phyloP scores from a whole-genome alignment of 345 rosid genomes.

The Citrus unshiu region DNA sequence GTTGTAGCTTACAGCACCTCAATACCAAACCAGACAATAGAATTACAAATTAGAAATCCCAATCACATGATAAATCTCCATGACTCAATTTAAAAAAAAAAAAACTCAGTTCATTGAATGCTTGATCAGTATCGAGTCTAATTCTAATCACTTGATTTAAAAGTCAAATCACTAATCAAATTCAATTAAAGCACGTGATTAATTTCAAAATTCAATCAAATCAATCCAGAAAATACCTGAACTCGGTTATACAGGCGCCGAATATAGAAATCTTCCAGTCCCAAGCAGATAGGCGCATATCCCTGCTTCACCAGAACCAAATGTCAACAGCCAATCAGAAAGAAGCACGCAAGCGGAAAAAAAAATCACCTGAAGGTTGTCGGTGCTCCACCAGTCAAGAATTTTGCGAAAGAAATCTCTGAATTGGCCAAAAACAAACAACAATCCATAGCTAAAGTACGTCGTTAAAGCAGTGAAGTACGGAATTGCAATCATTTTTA shows the following conservation, averaged over 20 bases:
- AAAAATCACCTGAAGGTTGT: slow-evolving; percentile 49
- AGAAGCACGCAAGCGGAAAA: too few species aligned
- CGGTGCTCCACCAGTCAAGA: slow-evolving; percentile 54
- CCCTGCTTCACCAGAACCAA: slow-evolving; percentile 39
- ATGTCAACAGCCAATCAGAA: neutral
- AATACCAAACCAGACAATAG: too few species aligned
- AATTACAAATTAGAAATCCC: neutral
- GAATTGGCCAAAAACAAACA: slow-evolving; percentile 74
- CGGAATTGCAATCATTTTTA: slow-evolving; percentile 63
- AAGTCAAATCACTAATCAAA: neutral
- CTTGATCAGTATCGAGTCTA: neutral
- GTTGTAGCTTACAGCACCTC: too few species aligned
- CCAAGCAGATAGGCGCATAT: slow-evolving; percentile 88
- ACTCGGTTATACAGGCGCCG: slow-evolving; percentile 83
- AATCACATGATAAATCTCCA: neutral
- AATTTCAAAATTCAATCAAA: neutral
- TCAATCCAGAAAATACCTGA: slow-evolving; percentile 46
- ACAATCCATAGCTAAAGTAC: slow-evolving; percentile 75
- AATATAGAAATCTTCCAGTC: slow-evolving; percentile 85
- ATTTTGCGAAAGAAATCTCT: slow-evolving; percentile 70
- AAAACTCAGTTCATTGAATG: neutral
- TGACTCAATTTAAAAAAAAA: neutral
- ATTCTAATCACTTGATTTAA: neutral
- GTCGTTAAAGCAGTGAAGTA: slow-evolving; percentile 70
- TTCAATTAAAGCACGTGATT: neutral